Percentiles rank a stretch among this genome's conserved stretches.
These are phyloP conservation scores for Candida maris DNA, from an alignment of 805 yeast species.

Conservation along the genomic window DNA sequence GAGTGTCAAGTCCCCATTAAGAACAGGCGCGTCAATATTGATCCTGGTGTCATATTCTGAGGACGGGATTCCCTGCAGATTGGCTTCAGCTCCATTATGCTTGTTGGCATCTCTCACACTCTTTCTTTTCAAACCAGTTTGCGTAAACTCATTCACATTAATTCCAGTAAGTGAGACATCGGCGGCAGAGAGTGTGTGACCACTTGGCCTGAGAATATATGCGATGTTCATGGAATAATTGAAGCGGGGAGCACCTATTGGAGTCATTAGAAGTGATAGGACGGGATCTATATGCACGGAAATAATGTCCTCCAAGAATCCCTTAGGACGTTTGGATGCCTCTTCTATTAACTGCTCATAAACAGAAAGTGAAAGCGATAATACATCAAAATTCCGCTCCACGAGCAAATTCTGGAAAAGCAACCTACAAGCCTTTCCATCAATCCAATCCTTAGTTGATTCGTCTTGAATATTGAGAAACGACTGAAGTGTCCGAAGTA, in stretches of 20 bases:
- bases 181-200: constrained; percentile 36
- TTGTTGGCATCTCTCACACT: constrained; percentile 7
- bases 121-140: constrained; percentile 50
- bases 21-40: constrained; percentile 90
- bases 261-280: constrained; percentile 75
- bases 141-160: constrained; percentile 27
- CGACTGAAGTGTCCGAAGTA: constrained; percentile 72
- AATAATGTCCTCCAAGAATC: constrained; percentile 52
- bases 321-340: constrained; percentile 30
- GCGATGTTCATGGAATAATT: constrained; percentile 78
- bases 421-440: constrained; percentile 66
- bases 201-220: constrained; percentile 79
- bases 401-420: constrained; percentile 82
- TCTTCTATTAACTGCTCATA: constrained; percentile 55
- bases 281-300: constrained; percentile 56
- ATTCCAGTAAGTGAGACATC: constrained; percentile 28
- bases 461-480: constrained; percentile 56
- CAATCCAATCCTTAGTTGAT: constrained; percentile 63
- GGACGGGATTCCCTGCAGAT: constrained; percentile 41
- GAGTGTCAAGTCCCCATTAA: constrained; percentile 84
- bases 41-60: constrained; percentile 56
- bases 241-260: constrained; percentile 89
- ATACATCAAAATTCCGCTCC: constrained; percentile 79
- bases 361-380: constrained; percentile 58
- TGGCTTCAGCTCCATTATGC: constrained; percentile 13